phyloP scores from a whole-genome alignment of 768 basidiomycete species.

The Trichaptum fuscoviolaceum region DNA sequence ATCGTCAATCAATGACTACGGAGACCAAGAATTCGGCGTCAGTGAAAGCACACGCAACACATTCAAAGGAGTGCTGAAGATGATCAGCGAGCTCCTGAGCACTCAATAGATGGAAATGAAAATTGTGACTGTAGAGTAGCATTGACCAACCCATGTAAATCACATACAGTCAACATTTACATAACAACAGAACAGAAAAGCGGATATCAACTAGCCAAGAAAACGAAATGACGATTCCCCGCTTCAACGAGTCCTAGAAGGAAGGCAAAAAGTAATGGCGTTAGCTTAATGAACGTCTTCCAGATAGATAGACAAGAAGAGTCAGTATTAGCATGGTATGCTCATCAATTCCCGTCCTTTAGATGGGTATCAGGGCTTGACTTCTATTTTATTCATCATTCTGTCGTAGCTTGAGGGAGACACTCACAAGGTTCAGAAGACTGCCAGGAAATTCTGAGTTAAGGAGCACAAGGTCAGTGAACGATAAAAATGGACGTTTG shows the following conservation, averaged over 20 bases:
- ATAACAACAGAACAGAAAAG: neutral
- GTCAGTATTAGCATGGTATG: slow-evolving; percentile 89
- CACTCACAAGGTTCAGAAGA: slow-evolving; percentile 30
- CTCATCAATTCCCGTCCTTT: slow-evolving; percentile 70
- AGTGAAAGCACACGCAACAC: slow-evolving; percentile 30
- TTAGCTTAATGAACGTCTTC: neutral
- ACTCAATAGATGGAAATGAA: neutral
- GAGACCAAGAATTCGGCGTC: slow-evolving; percentile 6
- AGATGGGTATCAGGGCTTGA: slow-evolving; percentile 84
- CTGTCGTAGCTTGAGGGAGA: slow-evolving; percentile 13
- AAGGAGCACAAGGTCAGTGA: slow-evolving; percentile 12
- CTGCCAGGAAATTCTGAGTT: neutral
- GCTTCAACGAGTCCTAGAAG: neutral
- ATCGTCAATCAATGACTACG: slow-evolving; percentile 16
- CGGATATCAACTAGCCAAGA: neutral
- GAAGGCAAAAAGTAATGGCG: neutral
- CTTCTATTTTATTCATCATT: slow-evolving; percentile 80
- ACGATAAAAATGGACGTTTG: slow-evolving; percentile 5
- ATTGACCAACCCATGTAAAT: neutral
- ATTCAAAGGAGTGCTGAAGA: slow-evolving; percentile 40
- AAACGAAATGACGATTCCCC: neutral
- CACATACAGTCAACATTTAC: neutral
- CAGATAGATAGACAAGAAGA: slow-evolving; percentile 6
- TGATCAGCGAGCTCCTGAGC: slow-evolving; percentile 29
- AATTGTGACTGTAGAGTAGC: neutral